phyloP scores from a whole-genome alignment of 2,329 filamentous ascomycete species.

The Xylaria sp. region DNA sequence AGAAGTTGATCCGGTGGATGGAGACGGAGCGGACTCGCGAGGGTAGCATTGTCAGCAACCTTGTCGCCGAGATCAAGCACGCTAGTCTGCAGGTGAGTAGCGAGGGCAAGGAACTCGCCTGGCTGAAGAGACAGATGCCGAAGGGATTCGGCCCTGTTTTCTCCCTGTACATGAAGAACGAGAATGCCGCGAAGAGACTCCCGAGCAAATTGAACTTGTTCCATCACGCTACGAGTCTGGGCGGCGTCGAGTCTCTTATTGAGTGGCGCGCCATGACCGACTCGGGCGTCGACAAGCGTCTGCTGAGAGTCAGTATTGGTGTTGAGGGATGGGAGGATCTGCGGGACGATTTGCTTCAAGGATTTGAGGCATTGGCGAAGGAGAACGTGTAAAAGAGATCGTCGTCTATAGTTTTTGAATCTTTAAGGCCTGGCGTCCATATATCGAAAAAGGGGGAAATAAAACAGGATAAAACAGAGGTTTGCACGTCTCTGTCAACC shows the following conservation, averaged over 20 bases:
- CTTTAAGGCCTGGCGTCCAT: too few relatives aligned
- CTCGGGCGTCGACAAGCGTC: slow-evolving; percentile 58
- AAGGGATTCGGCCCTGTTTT: slow-evolving; percentile 88
- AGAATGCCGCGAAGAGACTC: slow-evolving; percentile 58
- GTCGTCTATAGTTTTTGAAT: neutral
- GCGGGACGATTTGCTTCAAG: slow-evolving; percentile 65
- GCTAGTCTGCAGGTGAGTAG: slow-evolving; percentile 65
- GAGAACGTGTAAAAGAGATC: slow-evolving; percentile 18
- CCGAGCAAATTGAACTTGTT: slow-evolving; percentile 78
- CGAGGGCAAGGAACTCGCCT: slow-evolving; percentile 36
- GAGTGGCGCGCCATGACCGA: slow-evolving; percentile 96
- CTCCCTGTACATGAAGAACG: slow-evolving; percentile 59
- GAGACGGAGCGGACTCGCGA: slow-evolving; percentile 32
- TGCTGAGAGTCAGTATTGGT: slow-evolving; percentile 80
- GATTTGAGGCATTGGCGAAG: slow-evolving; percentile 51
- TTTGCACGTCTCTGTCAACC: neutral
- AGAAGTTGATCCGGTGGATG: slow-evolving; percentile 67
- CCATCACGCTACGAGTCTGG: slow-evolving; percentile 90
- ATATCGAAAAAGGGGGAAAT: neutral
- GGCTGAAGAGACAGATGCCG: slow-evolving; percentile 86
- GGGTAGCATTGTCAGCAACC: slow-evolving; percentile 41
- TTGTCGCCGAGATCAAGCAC: slow-evolving; percentile 63
- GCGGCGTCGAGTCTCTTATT: slow-evolving; percentile 90
- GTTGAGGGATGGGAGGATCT: slow-evolving; percentile 85
- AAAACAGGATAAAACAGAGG: neutral